Evolutionary conservation across 1,284 basidiomycete genomes (phyloP).

Genomic region (Malassezia sp.): DNA sequence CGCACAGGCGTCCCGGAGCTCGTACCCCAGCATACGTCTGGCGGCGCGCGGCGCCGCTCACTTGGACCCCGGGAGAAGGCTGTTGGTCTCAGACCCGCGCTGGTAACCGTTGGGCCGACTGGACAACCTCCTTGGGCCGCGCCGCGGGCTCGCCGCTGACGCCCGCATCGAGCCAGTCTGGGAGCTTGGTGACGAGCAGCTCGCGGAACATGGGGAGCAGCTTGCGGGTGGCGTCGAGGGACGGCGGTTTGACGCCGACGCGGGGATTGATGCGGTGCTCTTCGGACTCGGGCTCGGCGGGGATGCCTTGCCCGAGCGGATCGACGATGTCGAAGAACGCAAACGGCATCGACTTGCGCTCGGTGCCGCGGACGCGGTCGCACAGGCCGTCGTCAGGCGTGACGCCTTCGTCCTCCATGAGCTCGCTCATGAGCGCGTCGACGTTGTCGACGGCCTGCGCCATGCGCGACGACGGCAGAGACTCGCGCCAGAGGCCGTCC

Average conservation of each 20-base stretch:
- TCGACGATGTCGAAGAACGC: slow-evolving; percentile 35
- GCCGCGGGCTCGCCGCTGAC: slow-evolving; percentile 8
- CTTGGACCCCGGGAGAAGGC: no score
- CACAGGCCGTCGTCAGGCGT: slow-evolving; percentile 29
- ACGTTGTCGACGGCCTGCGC: slow-evolving; percentile 24
- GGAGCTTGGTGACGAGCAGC: slow-evolving; percentile 28
- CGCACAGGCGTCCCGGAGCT: no score
- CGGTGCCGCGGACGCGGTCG: slow-evolving; percentile 32
- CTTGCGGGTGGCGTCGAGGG: slow-evolving; percentile 25
- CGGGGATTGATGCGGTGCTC: slow-evolving; percentile 21
- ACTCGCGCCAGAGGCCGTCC: slow-evolving; percentile 21
- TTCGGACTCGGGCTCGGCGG: slow-evolving; percentile 5
- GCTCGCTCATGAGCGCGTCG: slow-evolving; percentile 29
- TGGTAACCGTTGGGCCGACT: no score
- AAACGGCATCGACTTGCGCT: slow-evolving; percentile 33
- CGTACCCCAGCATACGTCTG: no score
- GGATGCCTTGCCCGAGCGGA: slow-evolving; percentile 25
- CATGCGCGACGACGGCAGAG: slow-evolving; percentile 10
- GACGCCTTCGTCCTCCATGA: slow-evolving; percentile 29
- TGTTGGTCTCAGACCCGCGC: no score
- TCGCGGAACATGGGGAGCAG: slow-evolving; percentile 34
- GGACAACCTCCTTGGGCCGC: slow-evolving; percentile 2
- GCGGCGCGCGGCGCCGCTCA: no score
- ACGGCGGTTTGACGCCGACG: slow-evolving; percentile 18
- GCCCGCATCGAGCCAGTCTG: slow-evolving; percentile 33